These are phyloP conservation scores for Stenogyne calaminthoides DNA, from an alignment of 305 asterid species.

Conservation along the genomic window DNA sequence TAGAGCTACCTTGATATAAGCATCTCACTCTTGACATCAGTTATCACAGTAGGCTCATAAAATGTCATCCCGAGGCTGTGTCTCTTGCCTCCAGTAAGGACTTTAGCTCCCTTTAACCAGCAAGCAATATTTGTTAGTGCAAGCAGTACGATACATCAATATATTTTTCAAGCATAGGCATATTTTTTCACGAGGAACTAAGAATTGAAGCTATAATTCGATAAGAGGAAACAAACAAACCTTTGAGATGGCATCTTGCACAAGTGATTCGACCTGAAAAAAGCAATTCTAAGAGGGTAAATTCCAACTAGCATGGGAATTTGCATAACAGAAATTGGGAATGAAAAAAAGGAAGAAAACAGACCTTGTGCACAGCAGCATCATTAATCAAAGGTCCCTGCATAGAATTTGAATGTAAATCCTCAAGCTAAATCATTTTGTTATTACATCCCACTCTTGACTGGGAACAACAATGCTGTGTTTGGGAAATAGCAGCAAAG, in stretches of 20 bases:
- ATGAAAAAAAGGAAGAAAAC: constrained; percentile 30
- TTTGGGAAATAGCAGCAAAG: constrained; percentile 20
- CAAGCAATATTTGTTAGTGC: constrained; percentile 23
- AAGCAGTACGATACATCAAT: constrained; percentile 16
- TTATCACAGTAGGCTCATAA: constrained; percentile 87
- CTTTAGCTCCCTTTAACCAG: constrained; percentile 85
- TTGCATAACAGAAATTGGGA: constrained; percentile 23
- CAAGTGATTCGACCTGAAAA: constrained; percentile 76
- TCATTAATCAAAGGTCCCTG: constrained; percentile 98
- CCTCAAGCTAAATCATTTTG: constrained; percentile 23
- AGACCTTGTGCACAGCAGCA: constrained; percentile 84
- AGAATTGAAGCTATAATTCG: constrained; percentile 10
- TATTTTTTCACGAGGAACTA: neutral
- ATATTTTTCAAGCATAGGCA: neutral
- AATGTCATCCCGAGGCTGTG: constrained; percentile 91
- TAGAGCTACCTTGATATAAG: constrained; percentile 64
- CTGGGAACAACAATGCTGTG: constrained; percentile 8
- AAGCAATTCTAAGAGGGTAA: constrained; percentile 35
- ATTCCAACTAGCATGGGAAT: constrained; percentile 18
- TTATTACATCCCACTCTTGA: constrained; percentile 14
- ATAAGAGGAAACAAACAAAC: constrained; percentile 40
- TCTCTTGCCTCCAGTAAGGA: constrained; percentile 79
- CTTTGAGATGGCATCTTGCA: constrained; percentile 92
- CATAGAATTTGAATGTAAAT: constrained; percentile 21
- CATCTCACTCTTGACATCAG: constrained; percentile 87